These are phyloP conservation scores for Collybiopsis confluens DNA, from an alignment of 768 basidiomycete species.

Conservation along the genomic window DNA sequence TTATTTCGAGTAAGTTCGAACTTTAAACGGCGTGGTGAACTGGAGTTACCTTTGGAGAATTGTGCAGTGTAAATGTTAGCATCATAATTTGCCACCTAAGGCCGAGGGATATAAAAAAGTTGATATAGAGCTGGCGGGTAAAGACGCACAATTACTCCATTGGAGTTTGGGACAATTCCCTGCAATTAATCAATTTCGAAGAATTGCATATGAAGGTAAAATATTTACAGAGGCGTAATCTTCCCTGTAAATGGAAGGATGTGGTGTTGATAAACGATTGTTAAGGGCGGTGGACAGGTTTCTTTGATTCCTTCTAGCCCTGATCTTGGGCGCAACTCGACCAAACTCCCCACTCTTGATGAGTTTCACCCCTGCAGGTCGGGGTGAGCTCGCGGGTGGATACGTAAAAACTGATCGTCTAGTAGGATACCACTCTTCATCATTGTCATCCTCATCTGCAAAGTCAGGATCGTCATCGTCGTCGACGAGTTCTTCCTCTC, in stretches of 20 bases:
- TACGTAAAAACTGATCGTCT: constrained; percentile 27
- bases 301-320: constrained; percentile 31
- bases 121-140: no score
- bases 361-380: constrained; percentile 58
- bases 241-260: constrained; percentile 40
- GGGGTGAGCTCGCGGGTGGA: constrained; percentile 46
- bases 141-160: constrained; percentile 56
- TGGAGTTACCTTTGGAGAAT: constrained; percentile 61
- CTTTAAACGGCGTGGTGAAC: neutral
- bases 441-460: constrained; percentile 24
- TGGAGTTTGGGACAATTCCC: constrained; percentile 74
- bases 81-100: constrained; percentile 51
- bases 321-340: constrained; percentile 47
- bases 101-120: no score
- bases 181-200: constrained; percentile 22
- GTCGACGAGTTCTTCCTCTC: constrained; percentile 20
- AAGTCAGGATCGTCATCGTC: constrained; percentile 34
- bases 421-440: constrained; percentile 16
- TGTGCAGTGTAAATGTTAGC: constrained; percentile 83
- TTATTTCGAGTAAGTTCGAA: neutral
- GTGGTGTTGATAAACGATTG: constrained; percentile 32
- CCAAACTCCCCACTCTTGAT: constrained; percentile 82
- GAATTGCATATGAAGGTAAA: constrained; percentile 2
- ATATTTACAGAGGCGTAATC: constrained; percentile 50
- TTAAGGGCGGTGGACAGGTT: constrained; percentile 50